phyloP scores from a whole-genome alignment of 2,329 filamentous ascomycete genomes.

The Pseudogymnoascus sp. region DNA sequence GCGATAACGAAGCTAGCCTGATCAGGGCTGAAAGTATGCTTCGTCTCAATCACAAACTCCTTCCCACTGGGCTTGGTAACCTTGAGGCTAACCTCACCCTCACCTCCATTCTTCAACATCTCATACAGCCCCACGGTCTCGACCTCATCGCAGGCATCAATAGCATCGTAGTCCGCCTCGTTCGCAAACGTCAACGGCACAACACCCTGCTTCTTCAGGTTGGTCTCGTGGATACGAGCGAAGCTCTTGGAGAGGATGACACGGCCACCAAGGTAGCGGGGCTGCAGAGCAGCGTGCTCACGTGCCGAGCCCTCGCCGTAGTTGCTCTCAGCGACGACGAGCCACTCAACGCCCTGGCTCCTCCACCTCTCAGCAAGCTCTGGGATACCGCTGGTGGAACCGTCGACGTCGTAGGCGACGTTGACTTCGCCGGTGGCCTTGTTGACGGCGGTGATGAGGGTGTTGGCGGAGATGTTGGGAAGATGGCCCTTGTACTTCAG shows the following conservation, averaged over 20 bases:
- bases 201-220: constrained; percentile 94
- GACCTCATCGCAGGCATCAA: constrained; percentile 77
- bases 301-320: constrained; percentile 86
- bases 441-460: constrained; percentile 89
- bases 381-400: constrained; percentile 68
- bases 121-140: constrained; percentile 75
- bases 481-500: constrained; percentile 99
- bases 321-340: constrained; percentile 96
- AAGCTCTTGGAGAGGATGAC: constrained; percentile 82
- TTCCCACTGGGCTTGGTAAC: constrained; percentile 58
- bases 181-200: constrained; percentile 87
- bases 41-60: constrained; percentile 64
- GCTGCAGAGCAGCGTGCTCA: constrained; percentile 84
- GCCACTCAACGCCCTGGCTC: constrained; percentile 65
- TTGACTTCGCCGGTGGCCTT: constrained; percentile 90
- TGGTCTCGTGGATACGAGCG: constrained; percentile 89
- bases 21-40: constrained; percentile 80
- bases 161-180: constrained; percentile 78
- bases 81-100: constrained; percentile 63
- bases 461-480: constrained; percentile 96
- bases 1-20: constrained; percentile 90
- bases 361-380: constrained; percentile 83
- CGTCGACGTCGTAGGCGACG: constrained; percentile 78
- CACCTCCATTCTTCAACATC: constrained; percentile 68
- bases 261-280: constrained; percentile 78